Evolutionary conservation across 106 monocot genomes (phyloP).

Genomic region (Hemerocallis citrina): DNA sequence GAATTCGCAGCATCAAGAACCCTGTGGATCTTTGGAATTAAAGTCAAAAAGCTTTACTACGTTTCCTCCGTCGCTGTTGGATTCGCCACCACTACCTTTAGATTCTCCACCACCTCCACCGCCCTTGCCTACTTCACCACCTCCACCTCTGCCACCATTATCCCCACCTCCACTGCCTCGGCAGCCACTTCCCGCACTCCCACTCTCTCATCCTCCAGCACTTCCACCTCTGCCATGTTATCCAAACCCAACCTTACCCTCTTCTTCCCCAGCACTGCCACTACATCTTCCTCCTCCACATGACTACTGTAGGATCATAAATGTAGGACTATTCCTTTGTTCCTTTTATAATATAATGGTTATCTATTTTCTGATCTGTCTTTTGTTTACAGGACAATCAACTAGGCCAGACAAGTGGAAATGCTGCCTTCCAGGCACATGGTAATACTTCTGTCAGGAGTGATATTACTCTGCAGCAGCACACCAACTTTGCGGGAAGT

Average conservation of each 20-base stretch:
- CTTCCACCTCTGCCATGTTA: slow-evolving; percentile 6
- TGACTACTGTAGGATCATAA: slow-evolving; percentile 36
- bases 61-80: slow-evolving; percentile 6
- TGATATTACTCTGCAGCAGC: slow-evolving; percentile 43
- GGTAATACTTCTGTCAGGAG: slow-evolving; percentile 8
- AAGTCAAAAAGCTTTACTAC: slow-evolving; percentile 14
- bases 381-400: slow-evolving; percentile 28
- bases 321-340: slow-evolving; percentile 34
- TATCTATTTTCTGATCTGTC: neutral
- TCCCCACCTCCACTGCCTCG: slow-evolving; percentile 2
- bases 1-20: slow-evolving; percentile 4
- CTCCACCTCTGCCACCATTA: slow-evolving; percentile 14
- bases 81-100: slow-evolving; percentile 31
- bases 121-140: slow-evolving; percentile 5
- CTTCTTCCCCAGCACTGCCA: slow-evolving; percentile 16
- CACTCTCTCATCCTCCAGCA: too few relatives aligned
- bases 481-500: slow-evolving; percentile 22
- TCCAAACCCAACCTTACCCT: slow-evolving; percentile 3
- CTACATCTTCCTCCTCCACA: slow-evolving; percentile 22
- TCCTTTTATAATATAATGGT: neutral
- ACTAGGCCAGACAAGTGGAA: slow-evolving; percentile 24
- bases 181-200: too few relatives aligned
- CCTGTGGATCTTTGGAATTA: slow-evolving; percentile 5
- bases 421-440: slow-evolving; percentile 21
- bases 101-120: slow-evolving; percentile 30